phyloP scores from a whole-genome alignment of 2,329 filamentous ascomycete species.

The Neurospora crassa region DNA sequence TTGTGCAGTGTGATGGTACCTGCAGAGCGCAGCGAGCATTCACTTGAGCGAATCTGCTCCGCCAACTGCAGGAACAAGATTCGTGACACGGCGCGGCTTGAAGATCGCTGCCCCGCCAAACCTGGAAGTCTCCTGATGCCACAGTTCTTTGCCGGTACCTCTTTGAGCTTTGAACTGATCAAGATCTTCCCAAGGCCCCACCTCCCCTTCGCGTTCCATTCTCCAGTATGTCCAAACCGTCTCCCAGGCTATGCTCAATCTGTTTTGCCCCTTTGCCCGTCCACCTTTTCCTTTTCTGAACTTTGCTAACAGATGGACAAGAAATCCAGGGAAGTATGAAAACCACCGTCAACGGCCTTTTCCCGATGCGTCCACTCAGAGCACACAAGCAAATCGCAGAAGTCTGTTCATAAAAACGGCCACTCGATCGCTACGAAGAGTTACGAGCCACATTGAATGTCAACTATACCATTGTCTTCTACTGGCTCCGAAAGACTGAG shows the following conservation, averaged over 20 bases:
- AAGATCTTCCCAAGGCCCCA: background rate
- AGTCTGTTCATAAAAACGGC: background rate
- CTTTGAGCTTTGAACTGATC: background rate
- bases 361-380: background rate
- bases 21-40: background rate
- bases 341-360: background rate
- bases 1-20: background rate
- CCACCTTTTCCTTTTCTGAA: rapidly evolving
- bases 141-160: background rate
- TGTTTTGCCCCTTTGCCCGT: background rate
- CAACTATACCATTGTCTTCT: too few relatives aligned
- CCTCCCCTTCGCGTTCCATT: background rate
- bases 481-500: too few relatives aligned
- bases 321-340: background rate
- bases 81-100: background rate
- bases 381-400: background rate
- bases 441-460: background rate
- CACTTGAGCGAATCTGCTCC: background rate
- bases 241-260: background rate
- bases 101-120: background rate
- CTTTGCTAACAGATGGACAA: background rate
- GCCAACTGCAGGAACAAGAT: background rate
- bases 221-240: background rate
- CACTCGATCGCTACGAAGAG: background rate
- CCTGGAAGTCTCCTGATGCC: background rate